phyloP scores from a whole-genome alignment of 352 stramenopile genomes.

The Globisporangium nunn region DNA sequence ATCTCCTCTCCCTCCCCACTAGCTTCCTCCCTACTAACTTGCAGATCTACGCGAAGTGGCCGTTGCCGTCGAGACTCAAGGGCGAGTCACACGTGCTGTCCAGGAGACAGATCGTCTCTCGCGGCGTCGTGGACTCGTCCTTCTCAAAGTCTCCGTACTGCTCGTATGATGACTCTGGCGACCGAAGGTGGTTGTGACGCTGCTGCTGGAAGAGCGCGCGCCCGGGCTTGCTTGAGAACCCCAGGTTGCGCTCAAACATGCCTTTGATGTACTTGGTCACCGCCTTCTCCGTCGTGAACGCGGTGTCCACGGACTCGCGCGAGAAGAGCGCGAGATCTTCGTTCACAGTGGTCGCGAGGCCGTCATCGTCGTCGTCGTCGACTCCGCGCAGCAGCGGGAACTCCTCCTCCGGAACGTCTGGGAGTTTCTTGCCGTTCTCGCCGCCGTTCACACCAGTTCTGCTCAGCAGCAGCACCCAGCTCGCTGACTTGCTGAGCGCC shows the following conservation, averaged over 20 bases:
- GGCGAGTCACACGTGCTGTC: not conserved
- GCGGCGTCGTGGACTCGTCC: not conserved
- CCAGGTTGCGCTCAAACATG: constrained; percentile 1
- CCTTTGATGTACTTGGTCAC: constrained; percentile 6
- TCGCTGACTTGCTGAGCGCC: not conserved
- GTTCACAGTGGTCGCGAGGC: constrained; percentile 25
- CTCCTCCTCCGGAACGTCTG: constrained; percentile 11
- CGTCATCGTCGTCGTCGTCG: constrained; percentile 18
- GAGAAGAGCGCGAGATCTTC: constrained; percentile 25
- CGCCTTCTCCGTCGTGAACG: not conserved
- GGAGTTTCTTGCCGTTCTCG: constrained; percentile 10
- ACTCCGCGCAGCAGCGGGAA: constrained; percentile 13
- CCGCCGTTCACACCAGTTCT: not conserved
- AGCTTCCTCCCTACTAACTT: no score
- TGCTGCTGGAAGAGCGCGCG: no score
- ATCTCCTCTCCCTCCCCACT: no score
- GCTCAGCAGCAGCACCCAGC: not conserved
- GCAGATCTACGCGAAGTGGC: not conserved
- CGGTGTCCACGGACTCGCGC: not conserved
- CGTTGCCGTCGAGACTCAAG: not conserved
- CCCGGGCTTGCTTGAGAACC: not conserved
- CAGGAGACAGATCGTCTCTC: constrained; percentile 4
- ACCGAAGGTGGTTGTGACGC: no score
- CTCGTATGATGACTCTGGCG: no score
- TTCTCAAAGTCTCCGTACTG: not conserved